Conservation (phyloP, 2,329 filamentous ascomycete species). For the Sporothrix euskadiensis region DNA sequence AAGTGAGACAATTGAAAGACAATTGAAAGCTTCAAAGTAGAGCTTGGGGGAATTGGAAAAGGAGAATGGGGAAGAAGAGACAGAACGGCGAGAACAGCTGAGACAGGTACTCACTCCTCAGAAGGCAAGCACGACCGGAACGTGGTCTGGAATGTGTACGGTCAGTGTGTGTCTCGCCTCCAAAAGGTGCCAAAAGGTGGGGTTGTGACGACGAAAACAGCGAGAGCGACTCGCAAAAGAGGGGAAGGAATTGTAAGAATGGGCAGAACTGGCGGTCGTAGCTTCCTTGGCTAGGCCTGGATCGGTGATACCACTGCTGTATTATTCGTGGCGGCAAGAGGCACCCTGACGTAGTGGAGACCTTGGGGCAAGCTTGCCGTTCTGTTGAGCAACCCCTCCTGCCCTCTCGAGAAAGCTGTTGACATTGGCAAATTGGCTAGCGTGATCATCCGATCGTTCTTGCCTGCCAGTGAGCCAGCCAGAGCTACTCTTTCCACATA, state of each 20-base stretch:
- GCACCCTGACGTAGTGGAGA: conserved; percentile 1
- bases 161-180: neutral
- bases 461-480: neutral
- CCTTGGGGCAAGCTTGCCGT: neutral
- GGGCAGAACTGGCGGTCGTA: neutral
- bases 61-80: neutral
- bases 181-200: conserved; percentile 23
- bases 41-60: neutral
- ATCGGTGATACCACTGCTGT: conserved; percentile 8
- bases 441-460: neutral
- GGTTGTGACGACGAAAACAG: conserved; percentile 24
- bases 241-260: neutral
- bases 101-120: neutral
- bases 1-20: conserved; percentile 16
- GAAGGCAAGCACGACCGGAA: neutral
- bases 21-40: neutral
- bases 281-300: neutral
- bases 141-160: conserved; percentile 20
- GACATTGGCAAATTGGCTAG: neutral
- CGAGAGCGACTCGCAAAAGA: neutral
- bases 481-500: neutral
- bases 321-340: neutral
- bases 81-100: neutral
- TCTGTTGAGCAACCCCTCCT: conserved; percentile 1
- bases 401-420: neutral